Evolutionary conservation across 192 early-diverging fungal genomes (phyloP).

Genomic region (Gaertneriomyces sp.): DNA sequence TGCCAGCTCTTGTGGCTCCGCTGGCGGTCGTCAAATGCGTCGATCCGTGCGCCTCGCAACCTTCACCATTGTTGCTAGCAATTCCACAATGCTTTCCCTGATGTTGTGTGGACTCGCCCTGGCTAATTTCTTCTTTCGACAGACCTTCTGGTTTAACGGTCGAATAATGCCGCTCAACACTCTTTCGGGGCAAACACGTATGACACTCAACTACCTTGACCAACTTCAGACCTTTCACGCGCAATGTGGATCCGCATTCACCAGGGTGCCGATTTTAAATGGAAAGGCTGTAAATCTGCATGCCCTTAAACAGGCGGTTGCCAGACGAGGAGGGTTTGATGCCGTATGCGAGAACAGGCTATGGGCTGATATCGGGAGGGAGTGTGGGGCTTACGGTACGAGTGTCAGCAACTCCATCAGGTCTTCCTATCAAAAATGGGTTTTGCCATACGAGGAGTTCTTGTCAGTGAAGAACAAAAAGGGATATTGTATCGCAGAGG

Average conservation of each 20-base stretch:
- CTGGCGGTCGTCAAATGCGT: no score
- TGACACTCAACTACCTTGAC: conserved; percentile 85
- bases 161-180: conserved; percentile 87
- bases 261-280: conserved; percentile 79
- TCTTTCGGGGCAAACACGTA: conserved; percentile 84
- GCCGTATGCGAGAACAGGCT: conserved; percentile 58
- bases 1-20: no score
- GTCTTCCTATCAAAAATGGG: conserved; percentile 39
- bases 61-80: no score
- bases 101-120: background rate
- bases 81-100: background rate
- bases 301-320: conserved; percentile 78
- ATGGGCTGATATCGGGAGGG: conserved; percentile 81
- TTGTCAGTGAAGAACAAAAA: background rate
- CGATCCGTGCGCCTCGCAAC: no score
- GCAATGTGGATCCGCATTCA: conserved; percentile 68
- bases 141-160: conserved; percentile 86
- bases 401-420: conserved; percentile 32
- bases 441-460: conserved; percentile 51
- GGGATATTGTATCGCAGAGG: background rate
- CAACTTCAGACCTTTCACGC: conserved; percentile 87
- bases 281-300: conserved; percentile 82
- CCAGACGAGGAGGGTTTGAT: conserved; percentile 68
- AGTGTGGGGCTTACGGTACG: conserved; percentile 35
- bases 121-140: conserved; percentile 7